Conservation (phyloP, 345 rosid genomes). For the Hypericum androsaemum region DNA sequence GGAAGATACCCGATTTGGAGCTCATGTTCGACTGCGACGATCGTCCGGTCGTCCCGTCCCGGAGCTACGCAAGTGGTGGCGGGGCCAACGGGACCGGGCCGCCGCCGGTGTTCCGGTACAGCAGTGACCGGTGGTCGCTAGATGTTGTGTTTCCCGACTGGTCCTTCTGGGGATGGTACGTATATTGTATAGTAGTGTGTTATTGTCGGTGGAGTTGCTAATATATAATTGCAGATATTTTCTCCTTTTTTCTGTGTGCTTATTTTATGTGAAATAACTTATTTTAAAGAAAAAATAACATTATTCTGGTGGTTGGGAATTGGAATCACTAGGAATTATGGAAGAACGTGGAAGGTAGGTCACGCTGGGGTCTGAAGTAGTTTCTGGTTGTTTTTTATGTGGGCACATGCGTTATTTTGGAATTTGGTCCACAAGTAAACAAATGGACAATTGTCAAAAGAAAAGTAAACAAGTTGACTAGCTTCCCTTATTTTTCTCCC, state of each 20-base stretch:
- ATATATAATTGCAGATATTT: no score
- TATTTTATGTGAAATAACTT: not conserved
- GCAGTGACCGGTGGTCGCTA: constrained; percentile 24
- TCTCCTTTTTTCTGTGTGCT: not conserved
- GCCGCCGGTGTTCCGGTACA: constrained; percentile 43
- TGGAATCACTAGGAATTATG: no score
- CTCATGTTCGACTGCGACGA: constrained; percentile 31
- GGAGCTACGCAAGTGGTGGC: constrained; percentile 4
- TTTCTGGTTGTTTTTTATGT: no score
- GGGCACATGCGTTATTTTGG: no score
- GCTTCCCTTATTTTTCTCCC: no score
- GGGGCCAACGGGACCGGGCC: constrained; percentile 9
- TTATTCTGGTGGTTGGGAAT: no score
- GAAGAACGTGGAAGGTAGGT: no score
- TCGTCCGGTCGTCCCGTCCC: constrained; percentile 15
- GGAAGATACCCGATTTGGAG: constrained; percentile 30
- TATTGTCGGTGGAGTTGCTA: not conserved
- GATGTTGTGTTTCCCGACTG: constrained; percentile 42
- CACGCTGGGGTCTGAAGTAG: no score
- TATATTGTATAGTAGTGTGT: not conserved
- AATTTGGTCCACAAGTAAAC: no score
- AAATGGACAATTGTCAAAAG: no score
- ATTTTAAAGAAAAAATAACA: no score
- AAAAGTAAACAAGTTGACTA: no score
- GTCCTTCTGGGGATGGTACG: constrained; percentile 21